Percentiles rank a stretch among this genome's conserved stretches.
Evolutionary conservation across 768 basidiomycete species (phyloP).

Genomic region (Phaffia tasmanica): DNA sequence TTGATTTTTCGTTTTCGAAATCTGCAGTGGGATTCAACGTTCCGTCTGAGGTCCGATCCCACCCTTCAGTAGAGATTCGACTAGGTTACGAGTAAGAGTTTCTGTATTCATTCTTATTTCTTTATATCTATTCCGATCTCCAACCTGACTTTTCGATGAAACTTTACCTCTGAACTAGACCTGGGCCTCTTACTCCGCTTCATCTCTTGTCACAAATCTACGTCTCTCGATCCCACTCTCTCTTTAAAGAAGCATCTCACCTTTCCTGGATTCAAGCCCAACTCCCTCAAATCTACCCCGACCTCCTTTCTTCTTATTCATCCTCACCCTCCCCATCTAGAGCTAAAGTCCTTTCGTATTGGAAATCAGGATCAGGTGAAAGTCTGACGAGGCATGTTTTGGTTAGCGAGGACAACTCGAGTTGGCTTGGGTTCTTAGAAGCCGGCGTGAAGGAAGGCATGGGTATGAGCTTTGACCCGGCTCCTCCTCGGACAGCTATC

Average conservation of each 20-base stretch:
- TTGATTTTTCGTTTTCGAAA: not conserved
- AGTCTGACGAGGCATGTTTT: slow-evolving; percentile 52
- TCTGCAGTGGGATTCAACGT: slow-evolving; percentile 50
- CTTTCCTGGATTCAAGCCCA: slow-evolving; percentile 61
- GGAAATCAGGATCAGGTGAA: slow-evolving; percentile 26
- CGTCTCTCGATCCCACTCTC: slow-evolving; percentile 56
- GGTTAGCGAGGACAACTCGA: slow-evolving; percentile 44
- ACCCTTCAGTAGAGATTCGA: slow-evolving; percentile 57
- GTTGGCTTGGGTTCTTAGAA: slow-evolving; percentile 57
- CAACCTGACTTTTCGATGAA: slow-evolving; percentile 30
- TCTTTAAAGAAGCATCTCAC: slow-evolving; percentile 69
- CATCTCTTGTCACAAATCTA: slow-evolving; percentile 84
- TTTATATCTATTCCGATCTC: slow-evolving; percentile 7
- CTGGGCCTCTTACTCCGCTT: slow-evolving; percentile 36
- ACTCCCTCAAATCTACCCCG: slow-evolving; percentile 42
- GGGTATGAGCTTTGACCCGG: slow-evolving; percentile 68
- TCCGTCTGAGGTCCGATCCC: slow-evolving; percentile 48
- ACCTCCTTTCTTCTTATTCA: slow-evolving; percentile 28
- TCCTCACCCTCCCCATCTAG: slow-evolving; percentile 36
- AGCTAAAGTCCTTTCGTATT: slow-evolving; percentile 32
- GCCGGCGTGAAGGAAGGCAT: slow-evolving; percentile 46
- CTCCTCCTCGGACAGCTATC: slow-evolving; percentile 56
- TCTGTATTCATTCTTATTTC: not conserved
- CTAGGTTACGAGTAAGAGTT: slow-evolving; percentile 52
- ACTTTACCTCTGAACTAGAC: not conserved